A percentile compares a stretch with the other conserved stretches of the same genome.
These are phyloP conservation scores for Gymnopus androsaceus DNA, from an alignment of 1,284 basidiomycete genomes.

Conservation along the genomic window DNA sequence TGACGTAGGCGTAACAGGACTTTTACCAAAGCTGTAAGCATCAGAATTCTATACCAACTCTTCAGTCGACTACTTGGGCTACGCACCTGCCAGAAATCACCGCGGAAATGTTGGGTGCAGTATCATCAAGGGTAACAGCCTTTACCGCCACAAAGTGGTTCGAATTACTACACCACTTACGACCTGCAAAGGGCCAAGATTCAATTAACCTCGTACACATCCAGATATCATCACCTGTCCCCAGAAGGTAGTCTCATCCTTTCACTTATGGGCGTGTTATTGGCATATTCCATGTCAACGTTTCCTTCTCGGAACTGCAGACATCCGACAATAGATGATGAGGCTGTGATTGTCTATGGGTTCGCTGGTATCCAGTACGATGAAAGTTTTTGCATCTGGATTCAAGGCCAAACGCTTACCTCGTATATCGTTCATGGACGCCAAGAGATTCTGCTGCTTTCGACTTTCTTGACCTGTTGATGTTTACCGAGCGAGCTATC, in stretches of 20 bases:
- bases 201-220: constrained; percentile 32
- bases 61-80: too few species aligned
- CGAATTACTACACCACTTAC: constrained; percentile 34
- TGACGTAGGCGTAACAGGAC: too few species aligned
- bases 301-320: not conserved
- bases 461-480: constrained; percentile 22
- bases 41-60: too few species aligned
- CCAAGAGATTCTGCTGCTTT: constrained; percentile 2
- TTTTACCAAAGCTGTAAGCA: too few species aligned
- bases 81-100: too few species aligned
- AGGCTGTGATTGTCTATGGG: constrained; percentile 32
- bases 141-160: constrained; percentile 28
- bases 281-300: constrained; percentile 32
- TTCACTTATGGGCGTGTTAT: constrained; percentile 35
- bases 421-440: not conserved
- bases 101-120: too few species aligned
- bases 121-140: too few species aligned
- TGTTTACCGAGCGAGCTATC: constrained; percentile 31
- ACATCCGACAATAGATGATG: not conserved
- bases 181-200: constrained; percentile 35
- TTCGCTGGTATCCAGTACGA: constrained; percentile 31
- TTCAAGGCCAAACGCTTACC: not conserved
- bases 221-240: constrained; percentile 31
- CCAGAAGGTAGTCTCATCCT: constrained; percentile 19
- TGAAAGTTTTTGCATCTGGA: constrained; percentile 14